Percentiles rank a stretch among this genome's conserved stretches.
phyloP scores from a whole-genome alignment of 2,329 filamentous ascomycete species.

The Phialemoniopsis sp. region DNA sequence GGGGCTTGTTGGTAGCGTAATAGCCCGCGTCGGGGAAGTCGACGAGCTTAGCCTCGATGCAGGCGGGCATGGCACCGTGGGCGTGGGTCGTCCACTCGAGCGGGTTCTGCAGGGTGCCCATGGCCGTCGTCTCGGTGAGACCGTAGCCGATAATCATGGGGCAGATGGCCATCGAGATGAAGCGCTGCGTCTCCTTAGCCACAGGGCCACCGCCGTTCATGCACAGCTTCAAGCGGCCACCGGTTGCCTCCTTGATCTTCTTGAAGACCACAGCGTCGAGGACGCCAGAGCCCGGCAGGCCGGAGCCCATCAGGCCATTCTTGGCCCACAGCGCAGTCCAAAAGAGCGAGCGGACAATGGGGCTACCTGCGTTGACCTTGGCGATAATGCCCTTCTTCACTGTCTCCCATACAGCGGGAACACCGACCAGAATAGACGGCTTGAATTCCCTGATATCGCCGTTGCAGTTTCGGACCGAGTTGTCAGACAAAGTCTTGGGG shows the following conservation, averaged over 20 bases:
- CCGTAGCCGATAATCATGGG: constrained; percentile 90
- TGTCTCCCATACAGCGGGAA: constrained; percentile 86
- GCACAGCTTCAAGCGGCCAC: constrained; percentile 74
- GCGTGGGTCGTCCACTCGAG: constrained; percentile 71
- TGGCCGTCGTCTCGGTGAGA: constrained; percentile 78
- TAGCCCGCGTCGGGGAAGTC: constrained; percentile 84
- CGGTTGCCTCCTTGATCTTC: constrained; percentile 87
- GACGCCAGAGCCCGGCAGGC: constrained; percentile 61
- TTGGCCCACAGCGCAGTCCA: constrained; percentile 54
- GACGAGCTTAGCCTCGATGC: constrained; percentile 78
- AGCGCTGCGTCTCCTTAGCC: constrained; percentile 78
- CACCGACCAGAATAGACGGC: constrained; percentile 79
- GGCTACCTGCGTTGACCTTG: constrained; percentile 68
- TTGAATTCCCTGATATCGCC: constrained; percentile 85
- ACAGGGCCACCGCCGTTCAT: constrained; percentile 85
- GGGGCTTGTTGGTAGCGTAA: constrained; percentile 67
- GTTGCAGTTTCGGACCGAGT: constrained; percentile 77
- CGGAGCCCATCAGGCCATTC: constrained; percentile 42
- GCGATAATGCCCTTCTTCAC: constrained; percentile 85
- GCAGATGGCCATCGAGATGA: constrained; percentile 83
- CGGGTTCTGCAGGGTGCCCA: constrained; percentile 72
- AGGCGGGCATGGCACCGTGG: constrained; percentile 70
- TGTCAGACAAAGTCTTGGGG: constrained; percentile 78
- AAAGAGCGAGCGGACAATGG: constrained; percentile 71
- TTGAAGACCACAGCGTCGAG: constrained; percentile 82